Percentiles rank a stretch among this genome's conserved stretches.
Evolutionary conservation across 495 filamentous ascomycete genomes (phyloP).

Genomic region (Clohesyomyces aquaticus): DNA sequence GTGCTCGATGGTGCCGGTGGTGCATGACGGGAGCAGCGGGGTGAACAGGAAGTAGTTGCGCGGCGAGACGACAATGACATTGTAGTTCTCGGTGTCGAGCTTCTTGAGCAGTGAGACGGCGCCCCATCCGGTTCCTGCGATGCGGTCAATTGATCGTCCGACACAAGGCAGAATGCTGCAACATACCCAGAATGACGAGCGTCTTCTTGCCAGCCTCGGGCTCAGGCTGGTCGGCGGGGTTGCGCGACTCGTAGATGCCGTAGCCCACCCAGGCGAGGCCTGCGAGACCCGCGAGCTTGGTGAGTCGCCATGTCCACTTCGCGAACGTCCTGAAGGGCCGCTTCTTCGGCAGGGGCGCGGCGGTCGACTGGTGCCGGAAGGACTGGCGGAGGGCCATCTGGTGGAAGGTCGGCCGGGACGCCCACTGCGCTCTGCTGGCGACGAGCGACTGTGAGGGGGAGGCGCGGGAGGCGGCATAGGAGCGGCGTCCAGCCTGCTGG

Average conservation of each 20-base stretch:
- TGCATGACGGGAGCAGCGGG: slow-evolving; percentile 93
- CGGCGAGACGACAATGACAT: slow-evolving; percentile 93
- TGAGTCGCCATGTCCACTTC: slow-evolving; percentile 75
- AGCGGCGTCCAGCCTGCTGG: slow-evolving; percentile 35
- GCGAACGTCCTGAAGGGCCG: slow-evolving; percentile 50
- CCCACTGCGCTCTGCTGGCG: slow-evolving; percentile 37
- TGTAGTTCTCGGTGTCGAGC: slow-evolving; percentile 97
- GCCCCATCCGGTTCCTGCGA: slow-evolving; percentile 90
- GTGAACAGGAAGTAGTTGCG: slow-evolving; percentile 99
- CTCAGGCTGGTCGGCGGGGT: slow-evolving; percentile 77
- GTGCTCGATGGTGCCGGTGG: slow-evolving; percentile 95
- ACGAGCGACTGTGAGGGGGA: slow-evolving; percentile 23
- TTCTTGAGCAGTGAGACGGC: slow-evolving; percentile 96
- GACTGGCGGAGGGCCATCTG: slow-evolving; percentile 39
- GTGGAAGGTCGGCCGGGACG: slow-evolving; percentile 29
- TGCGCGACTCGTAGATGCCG: slow-evolving; percentile 76
- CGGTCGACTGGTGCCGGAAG: slow-evolving; percentile 33
- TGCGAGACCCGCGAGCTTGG: slow-evolving; percentile 69
- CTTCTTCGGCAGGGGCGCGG: slow-evolving; percentile 37
- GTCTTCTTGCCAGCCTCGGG: slow-evolving; percentile 94
- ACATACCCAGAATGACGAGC: slow-evolving; percentile 89
- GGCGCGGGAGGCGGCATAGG: slow-evolving; percentile 30
- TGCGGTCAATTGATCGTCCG: slow-evolving; percentile 4
- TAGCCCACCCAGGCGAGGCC: slow-evolving; percentile 74
- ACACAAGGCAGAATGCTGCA: background rate